Evolutionary conservation across 441 rosid genomes (phyloP).

Genomic region (Macaranga tanarius): DNA sequence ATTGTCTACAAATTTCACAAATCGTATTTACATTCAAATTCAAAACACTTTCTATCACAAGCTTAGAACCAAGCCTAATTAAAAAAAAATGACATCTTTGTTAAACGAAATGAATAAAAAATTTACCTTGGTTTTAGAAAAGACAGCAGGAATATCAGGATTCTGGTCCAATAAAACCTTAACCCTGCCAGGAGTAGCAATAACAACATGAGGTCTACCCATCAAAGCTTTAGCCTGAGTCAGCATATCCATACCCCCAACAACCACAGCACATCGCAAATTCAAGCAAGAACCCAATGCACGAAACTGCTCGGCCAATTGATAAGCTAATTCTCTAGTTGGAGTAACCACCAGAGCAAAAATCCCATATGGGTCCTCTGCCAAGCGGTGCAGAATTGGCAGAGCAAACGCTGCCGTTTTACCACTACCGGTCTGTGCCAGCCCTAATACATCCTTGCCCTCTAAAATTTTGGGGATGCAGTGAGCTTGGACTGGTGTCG

Average conservation of each 20-base stretch:
- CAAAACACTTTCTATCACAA: neutral
- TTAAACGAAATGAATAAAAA: neutral
- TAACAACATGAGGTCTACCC: constrained; percentile 74
- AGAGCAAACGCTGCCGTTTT: constrained; percentile 95
- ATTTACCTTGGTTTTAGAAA: constrained; percentile 74
- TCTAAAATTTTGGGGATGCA: constrained; percentile 75
- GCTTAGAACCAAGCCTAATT: neutral
- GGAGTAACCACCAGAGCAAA: constrained; percentile 82
- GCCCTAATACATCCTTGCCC: constrained; percentile 76
- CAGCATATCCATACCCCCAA: constrained; percentile 90
- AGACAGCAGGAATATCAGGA: constrained; percentile 73
- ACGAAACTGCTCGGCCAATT: constrained; percentile 88
- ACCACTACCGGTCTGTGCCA: constrained; percentile 93
- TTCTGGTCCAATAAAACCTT: constrained; percentile 74
- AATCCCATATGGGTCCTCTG: constrained; percentile 83
- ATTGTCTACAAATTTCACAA: neutral
- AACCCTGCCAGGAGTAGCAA: constrained; percentile 90
- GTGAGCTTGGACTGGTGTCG: constrained; percentile 82
- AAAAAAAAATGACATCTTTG: neutral
- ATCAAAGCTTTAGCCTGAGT: constrained; percentile 63
- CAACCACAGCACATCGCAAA: constrained; percentile 73
- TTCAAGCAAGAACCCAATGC: constrained; percentile 85
- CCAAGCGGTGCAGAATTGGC: constrained; percentile 72
- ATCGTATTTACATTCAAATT: neutral
- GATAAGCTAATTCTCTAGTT: constrained; percentile 87